Evolutionary conservation across 116 monocot species (phyloP), one percentile per base, ranked within the genome.

Genomic region (Zostera marina): DNA sequence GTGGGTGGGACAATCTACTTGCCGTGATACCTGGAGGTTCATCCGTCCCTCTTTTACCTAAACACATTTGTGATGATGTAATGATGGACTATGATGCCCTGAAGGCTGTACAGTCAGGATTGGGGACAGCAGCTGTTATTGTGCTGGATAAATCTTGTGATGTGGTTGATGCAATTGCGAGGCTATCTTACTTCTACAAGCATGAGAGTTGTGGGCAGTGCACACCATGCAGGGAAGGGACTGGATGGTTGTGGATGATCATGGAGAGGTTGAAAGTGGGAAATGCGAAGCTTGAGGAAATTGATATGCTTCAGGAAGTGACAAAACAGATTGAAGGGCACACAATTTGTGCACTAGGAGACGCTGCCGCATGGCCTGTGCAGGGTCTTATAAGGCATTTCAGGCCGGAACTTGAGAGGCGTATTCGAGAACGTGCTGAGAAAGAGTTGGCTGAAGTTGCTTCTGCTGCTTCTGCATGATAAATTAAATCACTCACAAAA

Each of bases 121-220:
- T 94, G 38, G 94, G 94, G 15, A 94, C 94, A 1, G 94, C 94
- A 12, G 94, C 94, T 3, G 94, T 94, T 3, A 94, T 88, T 43
- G 94, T 93, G 61, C 88, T 93, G 93, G 88, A 88, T 47, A 88
- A 82, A 22, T 88, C 89, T 4, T 82, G 85, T 2, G 89, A 88
- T 48, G 85, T 88, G 11, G 82, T 96, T 41, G 96, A 96, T 72
- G 96, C 96, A 2, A 94, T 94, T 5, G 81, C 88, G 10, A 82
- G 89, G 74, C 70, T 96, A 42, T 88, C 89, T 2, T 88, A 85
- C 66, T 96, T 96, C 65, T 96, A 88, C 65, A 96, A 96, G 76
- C 96, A 96, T 14, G 96, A 96, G 72, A 88, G 96, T 58, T 88
- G 96, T 39, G 96, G 96, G 42, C 96, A 96, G 72, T 88, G 96